Base-by-base conservation (phyloP, 345 rosid species). In the Lepidium aucheri region DNA sequence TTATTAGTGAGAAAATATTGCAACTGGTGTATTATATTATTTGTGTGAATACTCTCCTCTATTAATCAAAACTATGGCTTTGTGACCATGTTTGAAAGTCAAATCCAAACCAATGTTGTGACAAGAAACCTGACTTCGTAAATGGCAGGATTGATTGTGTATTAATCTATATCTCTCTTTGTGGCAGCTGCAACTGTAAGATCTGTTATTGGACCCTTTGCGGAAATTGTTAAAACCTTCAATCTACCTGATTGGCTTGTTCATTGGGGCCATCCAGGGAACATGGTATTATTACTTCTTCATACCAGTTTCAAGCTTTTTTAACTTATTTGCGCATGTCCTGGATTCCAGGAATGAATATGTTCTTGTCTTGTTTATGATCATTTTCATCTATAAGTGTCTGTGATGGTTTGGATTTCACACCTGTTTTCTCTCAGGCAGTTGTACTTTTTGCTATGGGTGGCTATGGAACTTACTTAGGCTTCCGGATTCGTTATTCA, bases 401-500 rank as follows among this genome's bases (percentile, higher is more conserved):
- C 0, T 73, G 58, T 61, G 64, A 64, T 65, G 20, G 62, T 9
- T 47, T 28, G 38, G 34, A 26, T 69, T 38, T 63, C 9, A 28
- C 30, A 22, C 11, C 10, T 60, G n/a, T 33, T 15, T 61, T 34
- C 40, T 65, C 28, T 64, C 43, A 94, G 96, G 99, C 95, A 4
- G 96, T 94, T 0, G 97, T 94, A 66, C 97, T 94, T 57, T 86
- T 94, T 65, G 97, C 97, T 20, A 94, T 90, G 97, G 99, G 97
- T 14, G 97, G 99, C 10, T 88, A 88, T 39, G 96, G 99, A 59
- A 90, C 97, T 15, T 94, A 86, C 70, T 79, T 94, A 40, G 99
- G 97, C 58, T 94, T 86, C 60, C 85, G 87, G 59, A 84, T 90
- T 60, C 85, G 85, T 14, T 85, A 59, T 72, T 84, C 99, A 3